Base-by-base conservation (phyloP, 2,329 filamentous ascomycete species). In the Aspergillus cejpii region DNA sequence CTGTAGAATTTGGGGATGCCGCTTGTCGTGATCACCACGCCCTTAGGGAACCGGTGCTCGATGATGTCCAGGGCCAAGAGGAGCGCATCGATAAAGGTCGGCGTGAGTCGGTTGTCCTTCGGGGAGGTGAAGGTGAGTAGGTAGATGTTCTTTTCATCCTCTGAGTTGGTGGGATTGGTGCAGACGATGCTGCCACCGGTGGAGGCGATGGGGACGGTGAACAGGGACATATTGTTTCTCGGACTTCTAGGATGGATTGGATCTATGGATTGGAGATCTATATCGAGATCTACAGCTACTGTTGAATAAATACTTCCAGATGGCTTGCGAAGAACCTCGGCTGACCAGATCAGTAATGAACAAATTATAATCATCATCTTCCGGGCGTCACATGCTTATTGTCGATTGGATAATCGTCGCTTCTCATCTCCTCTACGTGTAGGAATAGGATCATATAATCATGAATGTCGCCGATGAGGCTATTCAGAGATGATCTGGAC, bases 1-100 rank as follows among this genome's bases (percentile, higher is more conserved):
- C 78, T 83, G 71, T 85, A 92, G 73, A 91, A 91, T 61, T 92
- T 92, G 41, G 72, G 63, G 47, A 90, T 84, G 38, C 75, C 78
- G 33, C 81, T 85, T 0, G 86, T 91, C 4, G 86, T 91, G 47
- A 90, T 72, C 11, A 92, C 74, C 5, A 90, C 85, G 41, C 87
- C 87, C n/a, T 77, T 76, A 0, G 78, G 73, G 57, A 84, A 74
- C 43, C 74, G 75, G 47, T 81, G 77, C 64, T 89, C 83, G 58
- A 92, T 69, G 17, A 87, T 80, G 68, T 92, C 85, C 50, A 92
- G 79, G 3, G 85, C 83, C 8, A 81, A 71, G 24, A 86, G 70
- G 28, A 91, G 66, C 10, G 85, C 75, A 46, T 77, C 71, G 68
- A 83, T 84, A 58, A 89, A 84, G 29, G 75, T 68, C 1, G 81